Conservation (phyloP, 306 rosid species). For the Quercus engelmannii region DNA sequence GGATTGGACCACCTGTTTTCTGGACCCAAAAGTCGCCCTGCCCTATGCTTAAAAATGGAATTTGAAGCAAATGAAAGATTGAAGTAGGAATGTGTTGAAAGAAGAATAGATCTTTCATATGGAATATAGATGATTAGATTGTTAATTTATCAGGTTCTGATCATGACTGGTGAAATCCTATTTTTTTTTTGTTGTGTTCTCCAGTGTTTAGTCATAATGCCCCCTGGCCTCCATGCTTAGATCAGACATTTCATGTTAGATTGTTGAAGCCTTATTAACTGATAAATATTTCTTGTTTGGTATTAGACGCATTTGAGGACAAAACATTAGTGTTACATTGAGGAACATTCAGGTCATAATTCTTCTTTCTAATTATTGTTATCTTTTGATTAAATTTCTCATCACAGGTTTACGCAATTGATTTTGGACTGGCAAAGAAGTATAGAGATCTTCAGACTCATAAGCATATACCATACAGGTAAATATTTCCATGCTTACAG, state of each 20-base stretch:
- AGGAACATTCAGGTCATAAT: neutral
- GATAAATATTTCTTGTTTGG: neutral
- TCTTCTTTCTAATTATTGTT: slow-evolving; percentile 1
- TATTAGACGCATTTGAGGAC: neutral
- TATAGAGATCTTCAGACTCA: slow-evolving; percentile 97
- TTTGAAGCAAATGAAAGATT: neutral
- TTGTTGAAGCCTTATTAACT: neutral
- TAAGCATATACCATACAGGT: slow-evolving; percentile 98
- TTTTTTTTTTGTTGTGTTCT: neutral
- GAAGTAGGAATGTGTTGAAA: too few relatives aligned
- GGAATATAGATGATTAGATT: too few relatives aligned
- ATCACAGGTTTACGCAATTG: slow-evolving; percentile 85
- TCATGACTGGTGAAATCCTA: neutral
- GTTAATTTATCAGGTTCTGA: too few relatives aligned
- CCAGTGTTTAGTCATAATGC: neutral
- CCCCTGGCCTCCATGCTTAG: neutral
- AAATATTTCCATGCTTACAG: slow-evolving; percentile 19
- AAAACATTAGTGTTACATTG: neutral
- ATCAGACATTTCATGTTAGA: neutral
- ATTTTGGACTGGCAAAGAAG: slow-evolving; percentile 97
- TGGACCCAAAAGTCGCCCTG: neutral
- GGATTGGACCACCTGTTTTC: neutral
- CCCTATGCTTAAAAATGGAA: neutral
- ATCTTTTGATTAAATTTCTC: slow-evolving; percentile 8
- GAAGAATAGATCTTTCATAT: too few relatives aligned